Conservation (phyloP, 2,329 filamentous ascomycete species). For the Aspergillus transmontanensis region DNA sequence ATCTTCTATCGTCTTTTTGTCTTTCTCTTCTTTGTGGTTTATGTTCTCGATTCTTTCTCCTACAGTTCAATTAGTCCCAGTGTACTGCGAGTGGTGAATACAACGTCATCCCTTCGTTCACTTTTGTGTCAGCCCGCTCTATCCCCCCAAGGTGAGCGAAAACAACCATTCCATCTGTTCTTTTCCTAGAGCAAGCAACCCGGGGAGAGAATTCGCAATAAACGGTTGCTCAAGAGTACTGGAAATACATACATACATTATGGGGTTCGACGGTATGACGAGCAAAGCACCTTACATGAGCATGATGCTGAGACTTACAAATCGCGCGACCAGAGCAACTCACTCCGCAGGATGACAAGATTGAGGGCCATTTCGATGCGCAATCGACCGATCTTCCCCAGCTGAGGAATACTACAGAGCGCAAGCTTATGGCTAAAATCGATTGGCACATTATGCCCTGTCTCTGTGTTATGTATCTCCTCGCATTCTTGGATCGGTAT, state of each 20-base stretch:
- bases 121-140: not conserved
- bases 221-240: not conserved
- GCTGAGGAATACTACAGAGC: conserved; percentile 53
- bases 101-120: not conserved
- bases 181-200: not conserved
- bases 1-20: not conserved
- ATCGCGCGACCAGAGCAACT: conserved; percentile 8
- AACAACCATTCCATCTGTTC: not conserved
- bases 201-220: not conserved
- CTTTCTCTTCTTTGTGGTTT: conserved; percentile 3
- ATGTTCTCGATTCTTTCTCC: not conserved
- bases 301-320: conserved; percentile 2
- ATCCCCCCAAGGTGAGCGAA: not conserved
- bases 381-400: conserved; percentile 28
- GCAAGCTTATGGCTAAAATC: conserved; percentile 68
- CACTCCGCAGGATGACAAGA: conserved; percentile 18
- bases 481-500: conserved; percentile 65
- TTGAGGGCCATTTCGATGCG: conserved; percentile 22
- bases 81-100: not conserved
- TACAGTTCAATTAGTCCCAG: not conserved
- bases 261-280: conserved; percentile 9
- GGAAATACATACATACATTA: not conserved
- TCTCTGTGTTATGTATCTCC: conserved; percentile 70
- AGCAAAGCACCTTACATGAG: not conserved
- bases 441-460: conserved; percentile 73